Base-by-base conservation (phyloP, 257 asterid species). In the Ocimum tenuiflorum region DNA sequence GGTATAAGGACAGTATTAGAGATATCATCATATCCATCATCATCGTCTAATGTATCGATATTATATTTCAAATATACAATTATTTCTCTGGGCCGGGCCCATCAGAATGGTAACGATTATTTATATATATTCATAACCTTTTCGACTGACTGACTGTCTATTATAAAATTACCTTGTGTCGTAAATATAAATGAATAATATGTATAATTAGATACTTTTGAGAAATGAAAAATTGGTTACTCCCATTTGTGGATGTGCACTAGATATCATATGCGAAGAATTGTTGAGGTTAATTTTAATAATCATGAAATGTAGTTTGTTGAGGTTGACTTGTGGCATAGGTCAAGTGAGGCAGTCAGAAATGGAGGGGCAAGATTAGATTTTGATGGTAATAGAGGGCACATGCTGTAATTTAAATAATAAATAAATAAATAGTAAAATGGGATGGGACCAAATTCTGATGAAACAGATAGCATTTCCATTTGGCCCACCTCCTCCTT, bases 401-500 rank as follows among this genome's bases (percentile, higher is more conserved):
- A 67, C 43, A 46, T 33, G 60, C 33, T 9, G 45, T 19, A 62
- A 14, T n/a, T 24, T 0, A 54, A 53, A 12, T 33, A 50, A 10
- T 35, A 36, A 27, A 14, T 10, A 41, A 17, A 41, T 11, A 7
- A 65, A 33, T 42, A 6, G n/a, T n/a, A n/a, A n/a, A n/a, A n/a
- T n/a, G n/a, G 6, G 7, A 19, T 59, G 70, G 70, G 65, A 65
- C 50, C 64, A 66, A 67, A 50, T 29, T 42, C 17, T 19, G 14
- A 47, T 11, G 39, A 24, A 41, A 50, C 24, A 7, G 10, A 36
- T 38, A 18, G 64, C 64, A 18, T 58, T 55, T 54, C 15, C 62
- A 39, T 15, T 19, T 42, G 70, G 47, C 73, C 75, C 73, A 65
- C 61, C 55, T n/a, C 60, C 56, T 67, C 74, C 74, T 71, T 66